Percentiles rank a stretch among this genome's conserved stretches.
These are phyloP conservation scores for Apocynum venetum DNA, from an alignment of 257 asterid genomes.

Conservation along the genomic window DNA sequence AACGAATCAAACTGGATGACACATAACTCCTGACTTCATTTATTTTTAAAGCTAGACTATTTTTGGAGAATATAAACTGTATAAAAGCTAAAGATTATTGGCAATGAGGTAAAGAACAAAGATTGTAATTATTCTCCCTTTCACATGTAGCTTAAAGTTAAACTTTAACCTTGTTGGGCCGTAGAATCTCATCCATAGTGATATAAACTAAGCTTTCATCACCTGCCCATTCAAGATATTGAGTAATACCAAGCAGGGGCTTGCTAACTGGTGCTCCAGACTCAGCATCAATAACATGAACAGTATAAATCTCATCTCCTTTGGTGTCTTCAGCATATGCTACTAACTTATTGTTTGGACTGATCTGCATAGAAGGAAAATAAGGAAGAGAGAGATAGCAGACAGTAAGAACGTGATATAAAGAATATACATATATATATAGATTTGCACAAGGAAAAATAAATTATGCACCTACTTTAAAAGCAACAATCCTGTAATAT, in stretches of 20 bases:
- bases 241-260: slow-evolving; percentile 66
- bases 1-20: neutral
- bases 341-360: slow-evolving; percentile 70
- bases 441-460: slow-evolving; percentile 1
- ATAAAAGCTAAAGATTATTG: neutral
- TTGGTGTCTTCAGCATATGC: slow-evolving; percentile 94
- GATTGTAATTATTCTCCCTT: neutral
- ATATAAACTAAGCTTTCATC: slow-evolving; percentile 71
- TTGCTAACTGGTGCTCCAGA: slow-evolving; percentile 60
- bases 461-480: slow-evolving; percentile 48
- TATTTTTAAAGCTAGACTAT: neutral
- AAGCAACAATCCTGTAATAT: slow-evolving; percentile 64
- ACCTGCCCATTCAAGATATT: slow-evolving; percentile 81
- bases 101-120: neutral
- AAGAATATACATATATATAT: neutral
- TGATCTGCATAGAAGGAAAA: slow-evolving; percentile 48
- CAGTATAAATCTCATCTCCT: slow-evolving; percentile 86
- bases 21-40: neutral
- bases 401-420: slow-evolving; percentile 6
- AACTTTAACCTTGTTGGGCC: slow-evolving; percentile 79
- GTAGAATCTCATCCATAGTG: slow-evolving; percentile 86
- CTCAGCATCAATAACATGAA: slow-evolving; percentile 76
- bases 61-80: neutral
- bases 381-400: slow-evolving; percentile 4
- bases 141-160: slow-evolving; percentile 1